Conservation (phyloP, 306 rosid species). For the Prinsepia uniflora region DNA sequence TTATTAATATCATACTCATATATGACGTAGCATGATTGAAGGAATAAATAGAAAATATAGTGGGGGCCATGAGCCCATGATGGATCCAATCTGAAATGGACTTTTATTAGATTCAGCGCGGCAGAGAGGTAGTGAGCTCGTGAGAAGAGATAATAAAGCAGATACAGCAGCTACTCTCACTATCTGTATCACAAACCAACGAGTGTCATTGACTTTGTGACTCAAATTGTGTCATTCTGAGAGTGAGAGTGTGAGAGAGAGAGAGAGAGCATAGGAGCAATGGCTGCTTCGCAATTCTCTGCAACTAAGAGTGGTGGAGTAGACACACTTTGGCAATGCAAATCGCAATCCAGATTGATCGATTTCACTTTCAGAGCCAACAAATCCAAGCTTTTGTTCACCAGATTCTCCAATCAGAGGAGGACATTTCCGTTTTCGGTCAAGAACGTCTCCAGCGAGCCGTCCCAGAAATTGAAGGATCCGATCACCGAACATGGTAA, state of each 20-base stretch:
- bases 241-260: conserved; percentile 12
- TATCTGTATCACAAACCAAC: conserved; percentile 6
- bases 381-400: conserved; percentile 39
- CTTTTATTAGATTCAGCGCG: not conserved
- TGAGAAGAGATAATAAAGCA: not conserved
- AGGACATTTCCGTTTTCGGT: conserved; percentile 33
- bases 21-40: no score
- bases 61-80: not conserved
- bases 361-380: conserved; percentile 31
- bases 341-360: conserved; percentile 38
- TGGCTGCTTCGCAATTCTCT: conserved; percentile 70
- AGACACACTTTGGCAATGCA: conserved; percentile 34
- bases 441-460: conserved; percentile 51
- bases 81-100: not conserved
- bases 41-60: not conserved
- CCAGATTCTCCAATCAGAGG: conserved; percentile 30
- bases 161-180: not conserved
- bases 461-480: conserved; percentile 43
- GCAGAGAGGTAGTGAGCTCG: not conserved
- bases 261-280: conserved; percentile 20
- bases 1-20: no score
- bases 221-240: not conserved
- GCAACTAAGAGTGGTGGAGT: conserved; percentile 28
- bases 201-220: not conserved
- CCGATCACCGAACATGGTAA: conserved; percentile 49